A percentile compares a stretch with the other conserved stretches of the same genome.
These are phyloP conservation scores for Emmonsia crescens DNA, from an alignment of 2,329 filamentous ascomycete species.

Conservation along the genomic window DNA sequence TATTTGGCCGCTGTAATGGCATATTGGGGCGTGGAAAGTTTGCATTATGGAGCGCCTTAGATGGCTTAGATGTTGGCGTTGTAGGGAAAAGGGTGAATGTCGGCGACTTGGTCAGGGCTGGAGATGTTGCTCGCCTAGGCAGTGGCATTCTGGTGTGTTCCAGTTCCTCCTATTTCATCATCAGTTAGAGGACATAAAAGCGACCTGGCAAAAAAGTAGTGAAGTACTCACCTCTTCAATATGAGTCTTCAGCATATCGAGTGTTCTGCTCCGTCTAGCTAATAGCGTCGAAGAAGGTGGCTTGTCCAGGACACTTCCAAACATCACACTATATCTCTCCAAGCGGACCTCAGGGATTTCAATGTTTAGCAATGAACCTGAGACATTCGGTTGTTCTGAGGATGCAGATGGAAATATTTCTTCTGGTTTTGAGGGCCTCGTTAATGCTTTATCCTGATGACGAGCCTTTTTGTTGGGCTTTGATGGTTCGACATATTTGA, in stretches of 20 bases:
- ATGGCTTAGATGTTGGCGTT: slow-evolving; percentile 22
- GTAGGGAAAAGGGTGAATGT: slow-evolving; percentile 31
- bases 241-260: slow-evolving; percentile 44
- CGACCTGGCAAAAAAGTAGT: neutral
- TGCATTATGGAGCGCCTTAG: slow-evolving; percentile 13
- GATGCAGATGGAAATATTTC: neutral
- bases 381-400: slow-evolving; percentile 3
- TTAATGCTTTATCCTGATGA: neutral
- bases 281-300: slow-evolving; percentile 22
- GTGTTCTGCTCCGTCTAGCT: slow-evolving; percentile 27
- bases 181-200: neutral
- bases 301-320: slow-evolving; percentile 57
- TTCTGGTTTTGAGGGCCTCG: neutral
- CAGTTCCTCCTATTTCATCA: slow-evolving; percentile 9
- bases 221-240: slow-evolving; percentile 31
- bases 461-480: slow-evolving; percentile 3
- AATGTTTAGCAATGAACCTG: slow-evolving; percentile 52
- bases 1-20: slow-evolving; percentile 18
- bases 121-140: slow-evolving; percentile 28
- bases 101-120: slow-evolving; percentile 24
- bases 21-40: slow-evolving; percentile 19
- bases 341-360: slow-evolving; percentile 70
- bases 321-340: slow-evolving; percentile 93
- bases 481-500: neutral
- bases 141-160: slow-evolving; percentile 10